Percentiles rank a stretch among this genome's conserved stretches.
Conservation (phyloP, 441 rosid species). For the Metrosideros polymorpha region DNA sequence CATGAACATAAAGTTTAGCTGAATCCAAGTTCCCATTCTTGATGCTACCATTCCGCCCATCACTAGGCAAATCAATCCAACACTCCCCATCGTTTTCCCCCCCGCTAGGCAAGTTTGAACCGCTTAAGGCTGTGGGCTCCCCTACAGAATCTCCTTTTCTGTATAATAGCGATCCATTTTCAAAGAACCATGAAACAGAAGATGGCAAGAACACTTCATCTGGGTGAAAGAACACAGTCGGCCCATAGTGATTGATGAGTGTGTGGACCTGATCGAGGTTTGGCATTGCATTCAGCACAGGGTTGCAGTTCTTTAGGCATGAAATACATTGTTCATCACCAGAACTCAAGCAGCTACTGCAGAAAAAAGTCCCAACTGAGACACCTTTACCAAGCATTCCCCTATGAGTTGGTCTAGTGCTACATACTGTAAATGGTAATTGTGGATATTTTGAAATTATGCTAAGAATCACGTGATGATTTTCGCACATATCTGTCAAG, state of each 20-base stretch:
- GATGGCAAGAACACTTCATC: constrained; percentile 68
- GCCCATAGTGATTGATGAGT: constrained; percentile 59
- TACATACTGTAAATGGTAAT: constrained; percentile 50
- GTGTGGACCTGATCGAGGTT: constrained; percentile 56
- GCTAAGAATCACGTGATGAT: constrained; percentile 23
- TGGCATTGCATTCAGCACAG: constrained; percentile 61
- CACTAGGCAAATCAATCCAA: constrained; percentile 76
- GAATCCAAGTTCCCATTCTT: constrained; percentile 59
- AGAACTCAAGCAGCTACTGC: constrained; percentile 26
- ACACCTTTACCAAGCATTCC: constrained; percentile 66
- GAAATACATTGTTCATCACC: constrained; percentile 24
- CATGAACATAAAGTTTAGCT: constrained; percentile 64
- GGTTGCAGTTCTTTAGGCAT: constrained; percentile 56
- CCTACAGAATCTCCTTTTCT: constrained; percentile 27
- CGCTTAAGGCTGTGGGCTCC: constrained; percentile 34
- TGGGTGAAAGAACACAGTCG: constrained; percentile 65
- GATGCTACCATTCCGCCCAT: constrained; percentile 19
- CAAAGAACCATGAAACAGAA: constrained; percentile 71
- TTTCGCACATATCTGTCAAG: constrained; percentile 54
- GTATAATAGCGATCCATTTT: constrained; percentile 53
- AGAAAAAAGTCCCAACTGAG: constrained; percentile 60
- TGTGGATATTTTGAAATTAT: constrained; percentile 20
- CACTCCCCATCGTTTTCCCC: constrained; percentile 51
- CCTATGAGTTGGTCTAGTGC: constrained; percentile 46
- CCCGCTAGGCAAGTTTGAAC: constrained; percentile 64